phyloP scores from a whole-genome alignment of 2,329 filamentous ascomycete genomes.

The Alternaria sp. region DNA sequence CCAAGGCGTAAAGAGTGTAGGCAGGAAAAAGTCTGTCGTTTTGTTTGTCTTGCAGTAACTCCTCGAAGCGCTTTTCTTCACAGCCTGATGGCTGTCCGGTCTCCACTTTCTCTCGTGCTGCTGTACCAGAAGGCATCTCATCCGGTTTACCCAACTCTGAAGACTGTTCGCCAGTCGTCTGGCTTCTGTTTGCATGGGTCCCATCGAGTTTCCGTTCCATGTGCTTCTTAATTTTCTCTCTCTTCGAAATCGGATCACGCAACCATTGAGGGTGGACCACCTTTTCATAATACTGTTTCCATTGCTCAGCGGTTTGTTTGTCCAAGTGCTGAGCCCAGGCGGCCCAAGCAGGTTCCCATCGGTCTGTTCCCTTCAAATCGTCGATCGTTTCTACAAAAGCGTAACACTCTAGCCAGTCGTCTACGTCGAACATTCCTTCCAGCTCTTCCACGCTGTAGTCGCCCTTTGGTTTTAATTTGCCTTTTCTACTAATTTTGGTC shows the following conservation, averaged over 20 bases:
- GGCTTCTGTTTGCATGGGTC: slow-evolving; percentile 12
- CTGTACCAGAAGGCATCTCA: not conserved
- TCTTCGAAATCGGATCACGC: slow-evolving; percentile 36
- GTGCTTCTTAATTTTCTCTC: slow-evolving; percentile 31
- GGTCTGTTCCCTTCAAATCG: slow-evolving; percentile 2
- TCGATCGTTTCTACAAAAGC: slow-evolving; percentile 38
- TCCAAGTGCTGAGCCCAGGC: slow-evolving; percentile 31
- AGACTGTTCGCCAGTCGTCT: slow-evolving; percentile 19
- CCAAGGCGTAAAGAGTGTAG: slow-evolving; percentile 30
- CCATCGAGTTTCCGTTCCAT: slow-evolving; percentile 23
- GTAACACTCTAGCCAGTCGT: slow-evolving; percentile 47
- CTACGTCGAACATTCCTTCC: slow-evolving; percentile 29
- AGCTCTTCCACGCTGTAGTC: slow-evolving; percentile 37
- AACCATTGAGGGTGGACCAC: slow-evolving; percentile 46
- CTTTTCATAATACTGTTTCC: slow-evolving; percentile 49
- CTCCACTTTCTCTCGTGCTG: not conserved
- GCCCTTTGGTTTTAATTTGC: slow-evolving; percentile 13
- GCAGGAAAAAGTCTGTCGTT: slow-evolving; percentile 22
- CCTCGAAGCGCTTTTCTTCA: slow-evolving; percentile 26
- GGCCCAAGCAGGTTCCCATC: slow-evolving; percentile 37
- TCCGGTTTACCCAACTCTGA: slow-evolving; percentile 13
- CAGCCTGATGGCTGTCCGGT: not conserved
- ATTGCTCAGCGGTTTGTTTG: slow-evolving; percentile 41
- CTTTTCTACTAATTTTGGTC: slow-evolving; percentile 2
- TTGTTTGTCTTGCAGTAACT: slow-evolving; percentile 18